Conservation (phyloP, 164 flowering plant genomes). For the Litsea cubeba region DNA sequence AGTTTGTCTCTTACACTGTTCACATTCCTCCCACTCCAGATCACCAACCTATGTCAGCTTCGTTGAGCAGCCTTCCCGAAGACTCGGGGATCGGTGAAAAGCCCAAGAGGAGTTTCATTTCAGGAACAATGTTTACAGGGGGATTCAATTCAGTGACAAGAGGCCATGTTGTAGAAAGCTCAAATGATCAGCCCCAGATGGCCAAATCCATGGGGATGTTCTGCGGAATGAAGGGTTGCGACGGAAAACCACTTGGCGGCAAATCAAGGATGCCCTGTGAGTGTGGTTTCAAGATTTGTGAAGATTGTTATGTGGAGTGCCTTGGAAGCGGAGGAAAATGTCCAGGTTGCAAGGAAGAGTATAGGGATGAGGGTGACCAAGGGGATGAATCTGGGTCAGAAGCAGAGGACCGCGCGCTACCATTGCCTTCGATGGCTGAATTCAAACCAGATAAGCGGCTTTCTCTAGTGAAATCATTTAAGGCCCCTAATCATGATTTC, state of each 20-base stretch:
- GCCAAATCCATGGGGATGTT: slow-evolving; percentile 16
- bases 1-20: slow-evolving; percentile 65
- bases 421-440: slow-evolving; percentile 54
- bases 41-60: slow-evolving; percentile 36
- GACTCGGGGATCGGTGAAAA: slow-evolving; percentile 12
- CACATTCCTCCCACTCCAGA: slow-evolving; percentile 90
- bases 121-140: slow-evolving; percentile 76
- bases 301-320: slow-evolving; percentile 64
- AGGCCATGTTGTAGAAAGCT: slow-evolving; percentile 57
- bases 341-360: slow-evolving; percentile 81
- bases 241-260: slow-evolving; percentile 44
- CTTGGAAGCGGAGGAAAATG: slow-evolving; percentile 48
- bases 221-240: slow-evolving; percentile 78
- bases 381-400: slow-evolving; percentile 32
- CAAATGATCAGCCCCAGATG: slow-evolving; percentile 20
- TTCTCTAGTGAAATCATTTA: slow-evolving; percentile 68
- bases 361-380: slow-evolving; percentile 24
- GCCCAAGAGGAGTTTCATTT: slow-evolving; percentile 36
- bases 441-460: slow-evolving; percentile 45
- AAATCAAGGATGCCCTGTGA: slow-evolving; percentile 40
- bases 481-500: slow-evolving; percentile 62
- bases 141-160: slow-evolving; percentile 69
- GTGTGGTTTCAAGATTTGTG: slow-evolving; percentile 72
- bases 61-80: slow-evolving; percentile 38
- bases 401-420: slow-evolving; percentile 61